phyloP scores from a whole-genome alignment of 2,329 filamentous ascomycete species.

The Fusarium tupiense region DNA sequence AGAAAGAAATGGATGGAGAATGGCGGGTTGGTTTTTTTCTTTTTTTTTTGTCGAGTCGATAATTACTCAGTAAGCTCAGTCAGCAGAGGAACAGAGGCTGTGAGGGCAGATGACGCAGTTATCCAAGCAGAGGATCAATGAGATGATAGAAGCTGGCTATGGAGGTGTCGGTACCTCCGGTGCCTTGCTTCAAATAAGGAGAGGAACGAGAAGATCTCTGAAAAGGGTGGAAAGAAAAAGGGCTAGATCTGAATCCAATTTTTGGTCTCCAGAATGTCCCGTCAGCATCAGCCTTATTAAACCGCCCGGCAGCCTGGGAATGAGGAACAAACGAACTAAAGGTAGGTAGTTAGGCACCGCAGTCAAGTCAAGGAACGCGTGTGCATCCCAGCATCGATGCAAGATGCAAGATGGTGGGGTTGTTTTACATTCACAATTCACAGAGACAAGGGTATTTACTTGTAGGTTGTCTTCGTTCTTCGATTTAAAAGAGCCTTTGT shows the following conservation, averaged over 20 bases:
- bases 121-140: conserved; percentile 14
- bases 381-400: conserved; percentile 9
- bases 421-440: not conserved
- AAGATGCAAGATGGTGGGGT: conserved; percentile 16
- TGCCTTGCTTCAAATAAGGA: conserved; percentile 15
- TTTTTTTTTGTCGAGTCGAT: not conserved
- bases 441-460: not conserved
- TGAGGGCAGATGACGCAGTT: conserved; percentile 16
- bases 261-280: conserved; percentile 10
- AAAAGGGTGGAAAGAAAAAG: conserved; percentile 9
- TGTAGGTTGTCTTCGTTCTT: not conserved
- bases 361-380: conserved; percentile 22
- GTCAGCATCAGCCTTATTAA: conserved; percentile 40
- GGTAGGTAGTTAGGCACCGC: not conserved
- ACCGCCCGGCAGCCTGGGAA: conserved; percentile 4
- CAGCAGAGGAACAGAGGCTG: conserved; percentile 15
- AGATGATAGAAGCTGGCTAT: not conserved
- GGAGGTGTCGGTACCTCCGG: conserved; percentile 26
- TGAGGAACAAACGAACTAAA: not conserved
- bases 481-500: not conserved
- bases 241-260: conserved; percentile 12
- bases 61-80: conserved; percentile 17
- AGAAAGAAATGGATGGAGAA: not conserved
- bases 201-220: conserved; percentile 13
- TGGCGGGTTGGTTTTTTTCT: not conserved